Conservation (phyloP, 805 yeast species). For the Tetrapisispora phaffii region DNA sequence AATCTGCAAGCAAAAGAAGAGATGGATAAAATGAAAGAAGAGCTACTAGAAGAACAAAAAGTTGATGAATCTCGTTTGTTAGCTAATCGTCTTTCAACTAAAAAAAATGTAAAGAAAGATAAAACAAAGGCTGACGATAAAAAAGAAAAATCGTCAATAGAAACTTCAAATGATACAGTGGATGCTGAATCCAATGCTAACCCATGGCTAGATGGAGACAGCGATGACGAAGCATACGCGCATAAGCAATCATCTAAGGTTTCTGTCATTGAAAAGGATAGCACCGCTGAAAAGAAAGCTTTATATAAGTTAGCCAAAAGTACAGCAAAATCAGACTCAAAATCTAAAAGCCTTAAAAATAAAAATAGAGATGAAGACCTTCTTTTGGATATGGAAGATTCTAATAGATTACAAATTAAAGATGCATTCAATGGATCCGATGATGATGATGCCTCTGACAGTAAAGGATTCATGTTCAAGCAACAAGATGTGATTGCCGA, state of each 20-base stretch:
- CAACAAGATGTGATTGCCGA: conserved; percentile 76
- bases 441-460: conserved; percentile 34
- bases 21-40: conserved; percentile 30
- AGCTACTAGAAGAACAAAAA: conserved; percentile 36
- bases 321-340: conserved; percentile 11
- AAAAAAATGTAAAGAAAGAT: conserved; percentile 3
- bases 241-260: conserved; percentile 39
- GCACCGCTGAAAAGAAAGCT: conserved; percentile 41
- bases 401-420: conserved; percentile 43
- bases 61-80: conserved; percentile 43
- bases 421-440: conserved; percentile 38
- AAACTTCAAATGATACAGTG: not conserved
- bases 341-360: conserved; percentile 8
- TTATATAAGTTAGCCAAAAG: conserved; percentile 36
- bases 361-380: conserved; percentile 29
- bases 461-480: conserved; percentile 45
- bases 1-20: conserved; percentile 22
- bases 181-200: conserved; percentile 28
- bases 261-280: conserved; percentile 39
- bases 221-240: conserved; percentile 18
- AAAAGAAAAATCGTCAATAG: conserved; percentile 2
- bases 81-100: conserved; percentile 30
- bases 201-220: conserved; percentile 41
- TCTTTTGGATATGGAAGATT: conserved; percentile 34
- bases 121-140: conserved; percentile 2